Percentiles rank a stretch among this genome's conserved stretches.
phyloP scores from a whole-genome alignment of 306 rosid species.

The Castanea mollissima region DNA sequence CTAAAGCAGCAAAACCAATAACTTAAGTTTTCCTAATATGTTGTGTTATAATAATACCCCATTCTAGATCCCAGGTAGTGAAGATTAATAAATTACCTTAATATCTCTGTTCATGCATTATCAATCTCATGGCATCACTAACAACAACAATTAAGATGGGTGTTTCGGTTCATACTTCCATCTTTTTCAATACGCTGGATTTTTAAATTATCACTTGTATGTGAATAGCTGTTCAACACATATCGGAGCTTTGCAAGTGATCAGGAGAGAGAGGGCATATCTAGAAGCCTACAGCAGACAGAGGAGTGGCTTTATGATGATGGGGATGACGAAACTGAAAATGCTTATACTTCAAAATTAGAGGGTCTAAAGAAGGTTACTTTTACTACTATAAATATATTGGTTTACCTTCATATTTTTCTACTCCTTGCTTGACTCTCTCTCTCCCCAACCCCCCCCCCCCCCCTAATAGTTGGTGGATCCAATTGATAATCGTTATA shows the following conservation, averaged over 20 bases:
- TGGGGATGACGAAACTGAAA: constrained; percentile 82
- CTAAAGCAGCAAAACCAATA: neutral
- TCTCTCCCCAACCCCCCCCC: constrained; percentile 8
- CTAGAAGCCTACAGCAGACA: constrained; percentile 78
- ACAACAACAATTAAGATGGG: constrained; percentile 4
- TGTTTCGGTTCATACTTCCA: constrained; percentile 13
- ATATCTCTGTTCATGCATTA: constrained; percentile 14
- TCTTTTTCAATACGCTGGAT: constrained; percentile 12
- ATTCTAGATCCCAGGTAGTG: neutral
- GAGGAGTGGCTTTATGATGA: constrained; percentile 93
- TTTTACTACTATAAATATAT: constrained; percentile 22
- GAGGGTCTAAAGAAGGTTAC: constrained; percentile 73
- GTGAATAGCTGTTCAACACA: constrained; percentile 72
- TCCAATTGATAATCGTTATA: constrained; percentile 68
- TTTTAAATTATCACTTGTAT: constrained; percentile 29
- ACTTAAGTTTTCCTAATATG: neutral
- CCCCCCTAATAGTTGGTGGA: constrained; percentile 50
- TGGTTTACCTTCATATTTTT: neutral
- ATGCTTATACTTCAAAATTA: constrained; percentile 67
- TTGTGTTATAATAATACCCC: constrained; percentile 6
- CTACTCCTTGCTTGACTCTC: constrained; percentile 19
- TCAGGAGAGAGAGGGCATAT: constrained; percentile 63
- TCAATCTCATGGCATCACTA: constrained; percentile 4
- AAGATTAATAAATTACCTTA: neutral
- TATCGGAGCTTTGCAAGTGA: constrained; percentile 82